Base-by-base conservation (phyloP, 1,284 basidiomycete genomes). In the Neonothopanus nambi region DNA sequence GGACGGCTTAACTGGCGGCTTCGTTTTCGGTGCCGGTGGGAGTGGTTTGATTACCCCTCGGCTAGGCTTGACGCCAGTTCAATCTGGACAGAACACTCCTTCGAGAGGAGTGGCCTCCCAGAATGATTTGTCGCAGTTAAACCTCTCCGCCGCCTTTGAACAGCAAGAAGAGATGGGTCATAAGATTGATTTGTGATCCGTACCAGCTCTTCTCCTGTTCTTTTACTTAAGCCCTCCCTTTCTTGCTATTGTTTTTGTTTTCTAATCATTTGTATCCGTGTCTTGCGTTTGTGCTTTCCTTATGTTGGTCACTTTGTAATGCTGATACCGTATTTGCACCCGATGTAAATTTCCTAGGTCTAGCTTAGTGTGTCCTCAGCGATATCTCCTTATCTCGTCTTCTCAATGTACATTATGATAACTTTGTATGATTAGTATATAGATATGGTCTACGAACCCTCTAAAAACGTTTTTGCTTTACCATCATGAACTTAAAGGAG, bases 1-100 rank as follows among this genome's bases (percentile, higher is more conserved):
- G 72, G 89, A 91, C 65, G 88, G 87, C 3, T 72, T 92, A 17
- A 87, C 84, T 58, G 89, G 89, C 30, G 89, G 89, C 3, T 92
- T 91, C 64, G 83, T 91, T 33, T 92, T 85, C 62, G 89, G 90
- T 7, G 79, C 84, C 2, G 87, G 87, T 20, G 90, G 89, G 11
- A 90, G 85, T 60, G 89, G 85, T 26, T 69, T 87, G 57, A 88
- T 89, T 61, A 87, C 87, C 5, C 79, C 79, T 1, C 65, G 70
- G 36, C 63, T 77, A 56, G 77, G 77, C 8, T 56, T 65, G 48
- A 74, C 76, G 18, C 78, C 78, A 0, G 49, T 65, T 21, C 71
- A 71, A 20, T 77, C 74, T 20, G 76, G 77, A 1, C 48, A 61
- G 20, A 79, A 76, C 59, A 76, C 76, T 0, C 78, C 78, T 3